phyloP scores from a whole-genome alignment of 805 yeast species.

The Citeromyces matritensis region DNA sequence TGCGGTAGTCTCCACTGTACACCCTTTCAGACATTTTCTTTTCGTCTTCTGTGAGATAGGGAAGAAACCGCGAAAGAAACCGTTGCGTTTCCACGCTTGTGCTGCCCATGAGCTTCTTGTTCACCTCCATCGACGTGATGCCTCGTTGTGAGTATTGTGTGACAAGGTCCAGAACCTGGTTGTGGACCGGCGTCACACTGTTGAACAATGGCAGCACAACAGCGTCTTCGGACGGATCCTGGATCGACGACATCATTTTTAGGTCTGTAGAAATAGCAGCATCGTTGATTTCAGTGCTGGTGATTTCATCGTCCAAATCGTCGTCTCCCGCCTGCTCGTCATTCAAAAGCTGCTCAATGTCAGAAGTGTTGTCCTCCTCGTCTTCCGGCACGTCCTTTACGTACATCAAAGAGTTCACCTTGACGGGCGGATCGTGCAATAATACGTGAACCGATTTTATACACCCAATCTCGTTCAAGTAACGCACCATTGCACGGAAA shows the following conservation, averaged over 20 bases:
- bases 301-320: constrained; percentile 4
- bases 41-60: constrained; percentile 6
- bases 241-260: too few species aligned
- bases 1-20: constrained; percentile 11
- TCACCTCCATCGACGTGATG: constrained; percentile 40
- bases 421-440: constrained; percentile 19
- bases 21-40: constrained; percentile 5
- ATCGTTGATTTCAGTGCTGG: too few species aligned
- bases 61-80: constrained; percentile 5
- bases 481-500: constrained; percentile 27
- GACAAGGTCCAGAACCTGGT: constrained; percentile 43
- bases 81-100: constrained; percentile 35
- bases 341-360: constrained; percentile 8
- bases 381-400: constrained; percentile 19
- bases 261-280: too few species aligned
- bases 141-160: constrained; percentile 29
- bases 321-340: constrained; percentile 15
- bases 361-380: constrained; percentile 7
- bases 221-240: too few species aligned
- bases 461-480: constrained; percentile 26
- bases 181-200: constrained; percentile 44
- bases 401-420: constrained; percentile 20
- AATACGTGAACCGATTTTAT: constrained; percentile 23
- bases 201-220: too few species aligned
- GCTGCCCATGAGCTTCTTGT: constrained; percentile 34